A percentile compares a stretch with the other conserved stretches of the same genome.
Conservation (phyloP, 192 early-diverging fungal species). For the Chytriomyces sp. region DNA sequence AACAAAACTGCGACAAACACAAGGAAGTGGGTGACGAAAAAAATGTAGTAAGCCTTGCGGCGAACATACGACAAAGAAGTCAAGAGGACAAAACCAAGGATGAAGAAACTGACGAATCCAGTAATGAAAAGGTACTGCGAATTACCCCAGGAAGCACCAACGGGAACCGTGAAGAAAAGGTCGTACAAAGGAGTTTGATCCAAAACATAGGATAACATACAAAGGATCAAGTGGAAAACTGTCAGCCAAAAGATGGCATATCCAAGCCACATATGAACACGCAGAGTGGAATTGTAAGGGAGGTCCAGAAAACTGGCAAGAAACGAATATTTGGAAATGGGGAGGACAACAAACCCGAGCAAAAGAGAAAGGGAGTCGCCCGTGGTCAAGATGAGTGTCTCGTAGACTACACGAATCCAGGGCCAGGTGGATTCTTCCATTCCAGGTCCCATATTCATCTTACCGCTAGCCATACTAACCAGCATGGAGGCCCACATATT, state of each 20-base stretch:
- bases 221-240: slow-evolving; percentile 11
- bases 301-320: slow-evolving; percentile 27
- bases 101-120: slow-evolving; percentile 14
- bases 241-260: slow-evolving; percentile 1
- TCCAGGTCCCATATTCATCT: not conserved
- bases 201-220: not conserved
- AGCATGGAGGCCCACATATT: not conserved
- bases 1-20: slow-evolving; percentile 24
- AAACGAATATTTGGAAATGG: slow-evolving; percentile 27
- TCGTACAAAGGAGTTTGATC: not conserved
- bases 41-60: slow-evolving; percentile 28
- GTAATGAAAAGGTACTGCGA: not conserved
- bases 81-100: slow-evolving; percentile 14
- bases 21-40: slow-evolving; percentile 30
- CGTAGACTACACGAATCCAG: not conserved
- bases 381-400: slow-evolving; percentile 3
- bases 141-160: not conserved
- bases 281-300: slow-evolving; percentile 27
- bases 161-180: not conserved
- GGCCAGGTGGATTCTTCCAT: not conserved
- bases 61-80: slow-evolving; percentile 28
- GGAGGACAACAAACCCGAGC: slow-evolving; percentile 33
- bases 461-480: not conserved
- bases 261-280: slow-evolving; percentile 29
- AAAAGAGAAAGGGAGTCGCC: slow-evolving; percentile 25